Evolutionary conservation across 768 basidiomycete genomes (phyloP), one percentile per base, ranked within the genome.

Genomic region (Amyloporia xantha): DNA sequence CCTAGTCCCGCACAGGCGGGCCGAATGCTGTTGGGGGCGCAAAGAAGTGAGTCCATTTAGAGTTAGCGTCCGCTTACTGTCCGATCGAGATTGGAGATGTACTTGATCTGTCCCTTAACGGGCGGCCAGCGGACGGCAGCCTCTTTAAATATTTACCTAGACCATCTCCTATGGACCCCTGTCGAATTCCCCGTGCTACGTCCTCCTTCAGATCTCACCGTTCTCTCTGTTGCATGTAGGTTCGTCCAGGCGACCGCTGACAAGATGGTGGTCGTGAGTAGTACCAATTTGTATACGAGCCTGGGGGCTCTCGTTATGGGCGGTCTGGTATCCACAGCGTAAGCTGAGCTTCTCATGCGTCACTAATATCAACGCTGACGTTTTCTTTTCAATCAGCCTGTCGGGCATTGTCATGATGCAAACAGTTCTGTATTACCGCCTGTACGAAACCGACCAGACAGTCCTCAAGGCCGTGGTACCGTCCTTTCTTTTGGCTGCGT

Each of bases 401-500:
- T 57, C 59, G 20, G 61, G 61, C 15, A 50, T 56, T 43, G 61
- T 62, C 25, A 46, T 53, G 1, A 62, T 59, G 59, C 61, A 62
- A 35, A 56, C 49, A 15, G 47, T 56, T 23, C 27, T 57, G 21
- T 62, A 62, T 43, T 52, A 47, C n/a, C 52, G 58, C n/a, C 51
- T 52, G 10, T 62, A 54, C 48, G 28, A 37, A 13, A 57, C 52
- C 9, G 61, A 62, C 26, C 28, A 21, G 26, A 7, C 39, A 19
- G 40, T 50, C 6, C 36, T 54, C 26, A 60, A 60, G 47, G 5
- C 52, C 7, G 47, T 59, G 53, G 61, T 62, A 36, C 24, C 57
- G 49, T 9, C 26, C 28, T 24, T 10, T 6, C 1, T 28, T 20
- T 47, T 4, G 26, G n/a, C 10, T 41, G 25, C 10, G 23, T 26